phyloP scores from a whole-genome alignment of 139 green algal species.

The Chlorella sp. region DNA sequence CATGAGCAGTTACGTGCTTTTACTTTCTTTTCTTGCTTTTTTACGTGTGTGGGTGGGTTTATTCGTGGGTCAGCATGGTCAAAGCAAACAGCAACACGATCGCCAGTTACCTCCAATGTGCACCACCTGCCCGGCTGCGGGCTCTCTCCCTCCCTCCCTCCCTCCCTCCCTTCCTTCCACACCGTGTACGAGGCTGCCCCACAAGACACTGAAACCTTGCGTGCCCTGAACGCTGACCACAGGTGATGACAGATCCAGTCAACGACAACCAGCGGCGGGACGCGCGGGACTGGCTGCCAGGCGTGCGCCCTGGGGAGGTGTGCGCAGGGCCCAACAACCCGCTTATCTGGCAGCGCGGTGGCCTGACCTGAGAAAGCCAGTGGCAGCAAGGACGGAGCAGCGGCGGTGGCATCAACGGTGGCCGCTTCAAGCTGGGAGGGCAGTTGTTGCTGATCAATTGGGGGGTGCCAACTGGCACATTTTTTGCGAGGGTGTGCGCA shows the following conservation, averaged over 20 bases:
- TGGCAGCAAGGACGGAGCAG: background rate
- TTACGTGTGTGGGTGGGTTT: background rate
- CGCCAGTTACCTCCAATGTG: too few species aligned
- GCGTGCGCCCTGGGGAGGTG: constrained; percentile 16
- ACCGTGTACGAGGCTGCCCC: background rate
- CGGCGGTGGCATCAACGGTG: too few species aligned
- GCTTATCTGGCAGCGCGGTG: constrained; percentile 21
- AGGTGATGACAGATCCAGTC: constrained; percentile 29
- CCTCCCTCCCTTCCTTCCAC: background rate
- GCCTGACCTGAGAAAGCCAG: background rate
- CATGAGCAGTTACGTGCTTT: too few species aligned
- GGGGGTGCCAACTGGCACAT: too few species aligned
- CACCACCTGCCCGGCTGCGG: too few species aligned
- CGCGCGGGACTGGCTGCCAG: background rate
- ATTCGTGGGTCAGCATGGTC: background rate
- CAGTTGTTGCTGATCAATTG: too few species aligned
- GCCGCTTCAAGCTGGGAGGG: too few species aligned
- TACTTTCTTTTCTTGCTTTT: background rate
- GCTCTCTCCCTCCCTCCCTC: too few species aligned
- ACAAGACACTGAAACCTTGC: background rate
- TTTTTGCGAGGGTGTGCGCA: too few species aligned
- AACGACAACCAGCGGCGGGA: constrained; percentile 43
- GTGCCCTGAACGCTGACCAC: background rate
- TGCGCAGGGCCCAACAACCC: constrained; percentile 26
- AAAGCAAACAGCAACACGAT: background rate